Conservation (phyloP, 345 rosid species). For the Eutrema yunnanense region DNA sequence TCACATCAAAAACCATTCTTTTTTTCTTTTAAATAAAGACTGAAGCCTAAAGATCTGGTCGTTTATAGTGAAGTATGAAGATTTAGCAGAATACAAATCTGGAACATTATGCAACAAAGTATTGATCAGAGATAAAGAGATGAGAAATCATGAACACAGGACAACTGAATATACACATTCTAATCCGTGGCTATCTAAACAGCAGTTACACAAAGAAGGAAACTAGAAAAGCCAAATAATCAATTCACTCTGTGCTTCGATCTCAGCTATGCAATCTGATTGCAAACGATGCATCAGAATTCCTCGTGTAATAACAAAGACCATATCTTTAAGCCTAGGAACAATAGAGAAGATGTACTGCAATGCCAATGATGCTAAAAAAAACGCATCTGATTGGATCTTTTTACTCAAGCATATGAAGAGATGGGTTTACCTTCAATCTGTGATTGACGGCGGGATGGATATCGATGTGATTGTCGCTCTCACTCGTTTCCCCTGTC, state of each 20-base stretch:
- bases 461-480: conserved; percentile 74
- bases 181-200: background rate
- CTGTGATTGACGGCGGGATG: conserved; percentile 98
- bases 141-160: background rate
- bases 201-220: background rate
- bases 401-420: background rate
- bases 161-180: background rate
- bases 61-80: background rate
- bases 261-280: background rate
- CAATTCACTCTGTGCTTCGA: background rate
- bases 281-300: background rate
- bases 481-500: conserved; percentile 50
- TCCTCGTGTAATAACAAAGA: background rate
- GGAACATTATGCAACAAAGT: background rate
- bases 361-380: background rate
- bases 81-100: background rate
- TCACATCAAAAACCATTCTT: background rate
- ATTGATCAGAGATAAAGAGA: background rate
- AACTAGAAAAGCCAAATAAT: background rate
- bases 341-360: background rate
- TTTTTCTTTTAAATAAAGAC: background rate
- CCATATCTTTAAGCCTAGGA: background rate
- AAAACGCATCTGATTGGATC: background rate
- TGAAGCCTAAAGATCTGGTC: background rate
- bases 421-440: conserved; percentile 52